Percentiles rank a stretch among this genome's conserved stretches.
These are phyloP conservation scores for Leccinum olivaceopallidum DNA, from an alignment of 768 basidiomycete genomes.

Conservation along the genomic window DNA sequence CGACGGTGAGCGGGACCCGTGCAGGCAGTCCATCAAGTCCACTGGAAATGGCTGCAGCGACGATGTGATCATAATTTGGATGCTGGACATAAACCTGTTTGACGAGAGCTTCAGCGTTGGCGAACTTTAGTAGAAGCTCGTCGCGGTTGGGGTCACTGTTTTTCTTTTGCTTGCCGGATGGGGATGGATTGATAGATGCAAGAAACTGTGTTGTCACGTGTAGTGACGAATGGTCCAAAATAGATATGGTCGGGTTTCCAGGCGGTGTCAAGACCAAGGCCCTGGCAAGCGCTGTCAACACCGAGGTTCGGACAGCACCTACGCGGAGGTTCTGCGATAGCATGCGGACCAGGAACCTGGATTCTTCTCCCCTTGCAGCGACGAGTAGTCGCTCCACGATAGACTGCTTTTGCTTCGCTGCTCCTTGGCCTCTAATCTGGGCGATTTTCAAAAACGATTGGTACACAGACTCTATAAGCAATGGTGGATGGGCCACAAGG, in stretches of 20 bases:
- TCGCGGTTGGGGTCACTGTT: constrained; percentile 32
- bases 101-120: constrained; percentile 61
- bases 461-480: constrained; percentile 68
- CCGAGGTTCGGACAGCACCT: constrained; percentile 83
- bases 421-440: constrained; percentile 69
- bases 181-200: constrained; percentile 19
- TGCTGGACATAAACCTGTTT: constrained; percentile 76
- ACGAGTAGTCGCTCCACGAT: constrained; percentile 83
- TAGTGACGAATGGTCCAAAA: constrained; percentile 26
- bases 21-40: constrained; percentile 62
- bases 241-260: constrained; percentile 20
- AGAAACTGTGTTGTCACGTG: constrained; percentile 26
- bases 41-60: constrained; percentile 54
- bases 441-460: constrained; percentile 67
- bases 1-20: constrained; percentile 66
- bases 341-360: constrained; percentile 77
- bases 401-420: constrained; percentile 72
- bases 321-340: constrained; percentile 78
- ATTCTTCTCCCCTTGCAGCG: constrained; percentile 83
- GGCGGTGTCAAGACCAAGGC: constrained; percentile 67
- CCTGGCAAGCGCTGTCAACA: constrained; percentile 77
- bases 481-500: constrained; percentile 67
- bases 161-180: constrained; percentile 32
- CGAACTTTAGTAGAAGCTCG: constrained; percentile 44
- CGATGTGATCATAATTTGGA: constrained; percentile 74